Percentiles rank a stretch among this genome's conserved stretches.
phyloP scores from a whole-genome alignment of 2,329 filamentous ascomycete genomes.

The Colletotrichum caudatum region DNA sequence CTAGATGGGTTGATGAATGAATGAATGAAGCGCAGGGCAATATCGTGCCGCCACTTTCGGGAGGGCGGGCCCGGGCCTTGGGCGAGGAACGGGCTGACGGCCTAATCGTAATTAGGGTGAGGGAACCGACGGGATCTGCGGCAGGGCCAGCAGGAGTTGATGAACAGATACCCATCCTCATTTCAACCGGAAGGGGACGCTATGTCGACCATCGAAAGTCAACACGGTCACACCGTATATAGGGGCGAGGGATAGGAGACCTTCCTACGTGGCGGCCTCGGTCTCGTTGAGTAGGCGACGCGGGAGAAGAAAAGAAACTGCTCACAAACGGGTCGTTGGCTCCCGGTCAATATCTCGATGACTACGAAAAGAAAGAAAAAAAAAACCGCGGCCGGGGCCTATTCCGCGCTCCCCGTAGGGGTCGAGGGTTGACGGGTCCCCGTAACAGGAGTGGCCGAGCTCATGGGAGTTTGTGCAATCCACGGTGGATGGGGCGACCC shows the following conservation, averaged over 20 bases:
- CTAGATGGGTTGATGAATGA: constrained; percentile 9
- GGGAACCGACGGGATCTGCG: constrained; percentile 28
- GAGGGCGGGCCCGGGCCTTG: constrained; percentile 22
- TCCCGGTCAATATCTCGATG: background rate
- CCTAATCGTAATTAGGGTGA: constrained; percentile 11
- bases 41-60: constrained; percentile 9
- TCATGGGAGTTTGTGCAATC: constrained; percentile 27
- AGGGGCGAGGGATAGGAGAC: background rate
- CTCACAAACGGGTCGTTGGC: constrained; percentile 10
- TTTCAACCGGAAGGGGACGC: constrained; percentile 15
- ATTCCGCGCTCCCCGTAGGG: constrained; percentile 9
- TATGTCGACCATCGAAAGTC: constrained; percentile 16
- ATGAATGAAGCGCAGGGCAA: constrained; percentile 2
- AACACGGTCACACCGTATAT: background rate
- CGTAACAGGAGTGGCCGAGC: constrained; percentile 16
- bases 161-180: constrained; percentile 8
- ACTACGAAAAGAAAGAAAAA: no score
- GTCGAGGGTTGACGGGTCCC: constrained; percentile 23
- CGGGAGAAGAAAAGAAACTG: background rate
- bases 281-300: constrained; percentile 15
- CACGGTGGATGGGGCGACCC: constrained; percentile 1
- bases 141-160: constrained; percentile 12
- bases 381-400: constrained; percentile 9
- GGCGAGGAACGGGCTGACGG: background rate
- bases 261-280: background rate